These are phyloP conservation scores for Tardiomyces digboiensis DNA, from an alignment of 1,139 yeast species.

Conservation along the genomic window DNA sequence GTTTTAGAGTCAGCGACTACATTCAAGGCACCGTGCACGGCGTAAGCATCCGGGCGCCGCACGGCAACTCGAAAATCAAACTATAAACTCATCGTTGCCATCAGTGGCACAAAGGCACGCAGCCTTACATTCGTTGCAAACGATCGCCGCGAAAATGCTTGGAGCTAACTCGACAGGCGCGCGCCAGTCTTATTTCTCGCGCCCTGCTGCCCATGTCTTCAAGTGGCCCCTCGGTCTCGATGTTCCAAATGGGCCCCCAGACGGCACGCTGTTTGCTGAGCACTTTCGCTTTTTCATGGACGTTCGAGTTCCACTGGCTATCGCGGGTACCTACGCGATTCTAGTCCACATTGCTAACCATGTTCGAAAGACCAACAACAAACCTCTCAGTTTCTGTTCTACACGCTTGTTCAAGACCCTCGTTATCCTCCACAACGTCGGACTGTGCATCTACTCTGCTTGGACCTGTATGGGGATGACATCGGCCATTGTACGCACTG, in stretches of 20 bases:
- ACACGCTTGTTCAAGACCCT: slow-evolving; percentile 40
- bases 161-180: too few species aligned
- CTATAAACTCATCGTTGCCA: too few species aligned
- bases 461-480: slow-evolving; percentile 72
- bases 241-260: slow-evolving; percentile 20
- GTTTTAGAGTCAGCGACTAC: too few species aligned
- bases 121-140: too few species aligned
- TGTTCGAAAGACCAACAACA: slow-evolving; percentile 35
- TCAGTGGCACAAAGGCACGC: too few species aligned
- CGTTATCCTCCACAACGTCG: slow-evolving; percentile 53
- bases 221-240: slow-evolving; percentile 21
- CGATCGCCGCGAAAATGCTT: too few species aligned
- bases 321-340: slow-evolving; percentile 51
- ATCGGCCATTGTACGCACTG: slow-evolving; percentile 33
- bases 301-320: slow-evolving; percentile 41
- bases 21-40: too few species aligned
- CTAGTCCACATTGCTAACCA: slow-evolving; percentile 49
- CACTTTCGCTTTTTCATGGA: slow-evolving; percentile 30
- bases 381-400: slow-evolving; percentile 44
- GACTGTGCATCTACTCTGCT: slow-evolving; percentile 54
- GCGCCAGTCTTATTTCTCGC: slow-evolving; percentile 13
- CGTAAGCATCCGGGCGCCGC: too few species aligned
- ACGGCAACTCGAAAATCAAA: too few species aligned
- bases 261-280: slow-evolving; percentile 16
- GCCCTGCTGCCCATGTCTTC: slow-evolving; percentile 20